phyloP scores from a whole-genome alignment of 257 asterid species.

The Ophiorrhiza pumila region DNA sequence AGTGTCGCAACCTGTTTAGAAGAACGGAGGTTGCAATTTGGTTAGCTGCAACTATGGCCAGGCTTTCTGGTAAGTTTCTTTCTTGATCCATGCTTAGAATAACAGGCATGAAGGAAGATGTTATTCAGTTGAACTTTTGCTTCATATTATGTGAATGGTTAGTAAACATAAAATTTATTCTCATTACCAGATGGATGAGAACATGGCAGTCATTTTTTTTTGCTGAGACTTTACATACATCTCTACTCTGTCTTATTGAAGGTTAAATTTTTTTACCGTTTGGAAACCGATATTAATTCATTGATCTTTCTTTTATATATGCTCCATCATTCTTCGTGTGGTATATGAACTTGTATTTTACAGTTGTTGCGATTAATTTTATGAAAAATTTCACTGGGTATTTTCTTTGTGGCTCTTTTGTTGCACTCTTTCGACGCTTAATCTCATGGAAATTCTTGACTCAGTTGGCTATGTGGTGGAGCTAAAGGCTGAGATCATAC shows the following conservation, averaged over 20 bases:
- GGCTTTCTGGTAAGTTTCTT: conserved; percentile 70
- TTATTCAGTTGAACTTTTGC: not conserved
- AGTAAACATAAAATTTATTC: not conserved
- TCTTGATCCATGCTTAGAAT: not conserved
- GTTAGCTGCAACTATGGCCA: conserved; percentile 96
- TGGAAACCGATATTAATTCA: not conserved
- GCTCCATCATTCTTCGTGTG: not conserved
- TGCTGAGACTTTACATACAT: not conserved
- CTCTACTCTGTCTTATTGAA: not conserved
- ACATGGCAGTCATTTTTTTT: not conserved
- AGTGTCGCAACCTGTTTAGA: conserved; percentile 95
- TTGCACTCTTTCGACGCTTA: not conserved
- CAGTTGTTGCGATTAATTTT: not conserved
- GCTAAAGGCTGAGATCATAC: conserved; percentile 87
- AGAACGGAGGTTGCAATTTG: conserved; percentile 94
- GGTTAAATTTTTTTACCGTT: not conserved
- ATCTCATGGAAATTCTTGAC: conserved; percentile 6
- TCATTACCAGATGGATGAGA: not conserved
- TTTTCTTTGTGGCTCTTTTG: not conserved
- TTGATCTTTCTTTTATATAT: not conserved
- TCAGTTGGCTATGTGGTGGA: conserved; percentile 96
- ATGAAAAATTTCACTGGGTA: not conserved
- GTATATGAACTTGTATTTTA: not conserved
- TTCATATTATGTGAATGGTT: not conserved
- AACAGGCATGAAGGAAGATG: not conserved